Conservation (phyloP, 139 green algal species). For the Picochlorum sp. region DNA sequence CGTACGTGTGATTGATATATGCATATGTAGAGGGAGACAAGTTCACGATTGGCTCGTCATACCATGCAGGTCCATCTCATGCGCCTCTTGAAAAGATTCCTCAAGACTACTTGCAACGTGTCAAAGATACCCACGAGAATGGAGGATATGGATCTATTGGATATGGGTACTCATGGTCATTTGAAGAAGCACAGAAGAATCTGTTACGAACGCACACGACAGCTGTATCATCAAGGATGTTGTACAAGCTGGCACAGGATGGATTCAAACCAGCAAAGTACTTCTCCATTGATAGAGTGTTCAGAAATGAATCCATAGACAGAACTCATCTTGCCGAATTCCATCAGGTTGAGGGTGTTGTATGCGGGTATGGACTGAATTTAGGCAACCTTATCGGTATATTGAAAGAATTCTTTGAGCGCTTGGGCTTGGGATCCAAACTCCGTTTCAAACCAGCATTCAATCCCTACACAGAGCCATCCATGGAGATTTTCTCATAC, state of each 20-base stretch:
- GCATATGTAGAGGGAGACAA: background rate
- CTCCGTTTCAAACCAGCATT: slow-evolving; percentile 99
- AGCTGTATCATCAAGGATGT: slow-evolving; percentile 92
- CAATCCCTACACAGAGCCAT: slow-evolving; percentile 99
- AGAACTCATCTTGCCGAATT: slow-evolving; percentile 98
- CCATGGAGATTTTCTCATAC: slow-evolving; percentile 99
- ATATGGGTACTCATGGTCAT: slow-evolving; percentile 91
- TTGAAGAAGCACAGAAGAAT: slow-evolving; percentile 92
- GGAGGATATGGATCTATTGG: slow-evolving; percentile 79
- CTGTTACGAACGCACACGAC: slow-evolving; percentile 98
- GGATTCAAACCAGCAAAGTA: slow-evolving; percentile 74
- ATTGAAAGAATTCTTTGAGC: slow-evolving; percentile 83
- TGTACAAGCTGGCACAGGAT: slow-evolving; percentile 75
- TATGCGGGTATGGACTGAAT: slow-evolving; percentile 80
- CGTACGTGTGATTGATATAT: slow-evolving; percentile 19
- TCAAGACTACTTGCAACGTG: slow-evolving; percentile 78
- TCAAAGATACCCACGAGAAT: slow-evolving; percentile 71
- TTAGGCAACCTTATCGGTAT: slow-evolving; percentile 89
- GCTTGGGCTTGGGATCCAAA: slow-evolving; percentile 82
- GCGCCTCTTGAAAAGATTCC: slow-evolving; percentile 51
- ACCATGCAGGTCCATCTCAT: slow-evolving; percentile 46
- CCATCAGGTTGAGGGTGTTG: slow-evolving; percentile 78
- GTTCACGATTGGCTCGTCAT: background rate
- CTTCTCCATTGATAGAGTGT: slow-evolving; percentile 96
- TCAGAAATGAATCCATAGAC: slow-evolving; percentile 98